Percentiles rank a stretch among this genome's conserved stretches.
phyloP scores from a whole-genome alignment of 148 eudicot genomes.

The Rhododendron molle region DNA sequence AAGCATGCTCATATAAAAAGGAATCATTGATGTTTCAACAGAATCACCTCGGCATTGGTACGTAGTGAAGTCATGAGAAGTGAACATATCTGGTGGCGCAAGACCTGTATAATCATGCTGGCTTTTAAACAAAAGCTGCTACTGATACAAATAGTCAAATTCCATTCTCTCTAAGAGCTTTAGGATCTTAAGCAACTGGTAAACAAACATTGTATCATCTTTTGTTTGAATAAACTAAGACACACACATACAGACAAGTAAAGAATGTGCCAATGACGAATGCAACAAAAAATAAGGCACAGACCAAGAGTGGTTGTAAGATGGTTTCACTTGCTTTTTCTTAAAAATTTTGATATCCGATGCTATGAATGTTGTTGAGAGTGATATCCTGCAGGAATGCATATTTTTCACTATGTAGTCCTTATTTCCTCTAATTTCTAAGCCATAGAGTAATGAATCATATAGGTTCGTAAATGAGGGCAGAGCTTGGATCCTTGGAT shows the following conservation, averaged over 20 bases:
- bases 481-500: neutral
- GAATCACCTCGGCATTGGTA: conserved; percentile 86
- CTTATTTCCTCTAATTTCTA: neutral
- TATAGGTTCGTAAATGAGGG: neutral
- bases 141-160: conserved; percentile 1
- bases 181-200: neutral
- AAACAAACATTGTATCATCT: neutral
- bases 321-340: neutral
- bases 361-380: neutral
- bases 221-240: neutral
- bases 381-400: neutral
- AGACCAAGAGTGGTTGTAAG: neutral
- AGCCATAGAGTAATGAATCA: neutral
- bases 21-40: neutral
- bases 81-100: conserved; percentile 95
- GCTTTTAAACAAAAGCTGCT: conserved; percentile 7
- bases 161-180: neutral
- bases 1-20: neutral
- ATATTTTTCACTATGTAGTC: neutral
- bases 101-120: conserved; percentile 58
- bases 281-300: neutral
- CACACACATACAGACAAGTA: neutral
- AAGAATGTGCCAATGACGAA: neutral
- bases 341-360: neutral
- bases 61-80: conserved; percentile 98